Conservation (phyloP, 2,329 filamentous ascomycete species). For the Epichloe hybrida region DNA sequence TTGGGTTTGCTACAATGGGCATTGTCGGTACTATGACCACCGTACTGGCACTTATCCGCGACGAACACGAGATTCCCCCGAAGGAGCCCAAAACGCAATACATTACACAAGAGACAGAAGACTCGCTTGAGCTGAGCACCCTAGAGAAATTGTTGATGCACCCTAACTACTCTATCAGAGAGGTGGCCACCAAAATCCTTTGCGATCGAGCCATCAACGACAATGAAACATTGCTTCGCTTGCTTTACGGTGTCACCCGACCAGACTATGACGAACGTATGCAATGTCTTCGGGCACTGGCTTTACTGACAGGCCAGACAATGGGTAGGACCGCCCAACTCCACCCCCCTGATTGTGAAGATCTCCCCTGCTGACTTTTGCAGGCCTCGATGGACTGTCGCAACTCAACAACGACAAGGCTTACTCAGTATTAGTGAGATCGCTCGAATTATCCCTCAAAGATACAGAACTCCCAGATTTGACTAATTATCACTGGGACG, state of each 20-base stretch:
- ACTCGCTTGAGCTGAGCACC: slow-evolving; percentile 52
- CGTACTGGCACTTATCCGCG: slow-evolving; percentile 45
- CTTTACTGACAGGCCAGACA: slow-evolving; percentile 35
- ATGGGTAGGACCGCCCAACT: slow-evolving; percentile 11
- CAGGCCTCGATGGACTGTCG: slow-evolving; percentile 25
- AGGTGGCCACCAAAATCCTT: slow-evolving; percentile 49
- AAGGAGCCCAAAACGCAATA: slow-evolving; percentile 54
- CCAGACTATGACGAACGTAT: slow-evolving; percentile 46
- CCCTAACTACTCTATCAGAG: slow-evolving; percentile 59
- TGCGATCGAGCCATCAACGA: slow-evolving; percentile 48
- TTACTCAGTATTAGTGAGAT: slow-evolving; percentile 45
- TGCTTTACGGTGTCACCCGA: slow-evolving; percentile 45
- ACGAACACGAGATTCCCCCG: slow-evolving; percentile 53
- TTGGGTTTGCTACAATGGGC: slow-evolving; percentile 44
- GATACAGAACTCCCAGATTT: slow-evolving; percentile 38
- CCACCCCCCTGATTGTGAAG: too few species aligned
- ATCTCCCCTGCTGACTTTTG: slow-evolving; percentile 10
- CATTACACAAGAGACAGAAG: slow-evolving; percentile 63
- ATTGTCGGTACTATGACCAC: slow-evolving; percentile 43
- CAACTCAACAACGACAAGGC: slow-evolving; percentile 36
- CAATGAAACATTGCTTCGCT: slow-evolving; percentile 29
- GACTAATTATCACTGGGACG: slow-evolving; percentile 44
- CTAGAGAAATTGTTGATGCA: slow-evolving; percentile 54
- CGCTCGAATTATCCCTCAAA: slow-evolving; percentile 40
- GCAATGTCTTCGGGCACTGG: slow-evolving; percentile 41